These are phyloP conservation scores for Blastobotrys persicus DNA, from an alignment of 1,139 yeast species.

Conservation along the genomic window DNA sequence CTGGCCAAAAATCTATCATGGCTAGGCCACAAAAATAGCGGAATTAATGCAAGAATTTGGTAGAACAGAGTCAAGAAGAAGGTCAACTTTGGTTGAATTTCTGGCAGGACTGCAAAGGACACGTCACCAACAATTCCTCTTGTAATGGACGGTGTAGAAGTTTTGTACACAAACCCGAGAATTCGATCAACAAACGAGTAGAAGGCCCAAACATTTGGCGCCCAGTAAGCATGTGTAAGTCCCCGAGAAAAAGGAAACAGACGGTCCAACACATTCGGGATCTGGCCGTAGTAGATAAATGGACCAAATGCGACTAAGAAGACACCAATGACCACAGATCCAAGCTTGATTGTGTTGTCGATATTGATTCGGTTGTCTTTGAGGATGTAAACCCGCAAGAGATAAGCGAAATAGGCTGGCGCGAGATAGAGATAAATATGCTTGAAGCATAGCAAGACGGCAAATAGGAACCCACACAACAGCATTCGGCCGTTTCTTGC, in stretches of 20 bases:
- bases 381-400: conserved; percentile 69
- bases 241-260: conserved; percentile 95
- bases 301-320: conserved; percentile 79
- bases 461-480: conserved; percentile 68
- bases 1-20: conserved; percentile 79
- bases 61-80: conserved; percentile 77
- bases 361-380: conserved; percentile 46
- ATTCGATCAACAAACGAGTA: conserved; percentile 83
- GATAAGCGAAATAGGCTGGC: conserved; percentile 84
- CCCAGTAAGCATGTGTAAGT: conserved; percentile 98
- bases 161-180: conserved; percentile 50
- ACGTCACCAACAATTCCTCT: conserved; percentile 93
- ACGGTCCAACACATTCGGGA: conserved; percentile 64
- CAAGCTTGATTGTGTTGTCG: conserved; percentile 56
- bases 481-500: conserved; percentile 61
- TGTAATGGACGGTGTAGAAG: conserved; percentile 47
- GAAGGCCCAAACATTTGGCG: conserved; percentile 95
- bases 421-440: conserved; percentile 92
- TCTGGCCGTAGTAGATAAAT: conserved; percentile 59
- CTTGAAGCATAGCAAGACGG: conserved; percentile 82
- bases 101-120: conserved; percentile 74
- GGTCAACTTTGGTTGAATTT: conserved; percentile 72
- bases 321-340: conserved; percentile 59
- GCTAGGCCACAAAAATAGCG: conserved; percentile 71
- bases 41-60: conserved; percentile 70